Conservation (phyloP, 1,139 yeast genomes). For the Yamadazyma friedrichii region DNA sequence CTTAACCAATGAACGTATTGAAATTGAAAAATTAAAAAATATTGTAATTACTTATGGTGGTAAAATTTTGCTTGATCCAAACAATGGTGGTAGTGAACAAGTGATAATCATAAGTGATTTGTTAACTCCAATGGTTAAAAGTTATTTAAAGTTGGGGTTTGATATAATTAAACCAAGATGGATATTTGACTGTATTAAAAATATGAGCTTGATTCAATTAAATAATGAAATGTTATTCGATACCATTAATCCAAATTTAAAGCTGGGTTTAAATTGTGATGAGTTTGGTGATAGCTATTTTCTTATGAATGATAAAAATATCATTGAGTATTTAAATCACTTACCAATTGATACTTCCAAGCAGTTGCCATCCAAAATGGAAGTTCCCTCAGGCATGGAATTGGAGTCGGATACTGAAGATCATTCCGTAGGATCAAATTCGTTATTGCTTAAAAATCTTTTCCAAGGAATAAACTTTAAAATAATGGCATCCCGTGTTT, state of each 20-base stretch:
- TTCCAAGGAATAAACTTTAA: slow-evolving; percentile 10
- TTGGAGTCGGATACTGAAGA: too few relatives aligned
- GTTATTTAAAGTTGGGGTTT: slow-evolving; percentile 44
- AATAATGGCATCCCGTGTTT: slow-evolving; percentile 7
- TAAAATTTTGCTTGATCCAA: slow-evolving; percentile 19
- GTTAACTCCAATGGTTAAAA: slow-evolving; percentile 43
- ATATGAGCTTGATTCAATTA: slow-evolving; percentile 42
- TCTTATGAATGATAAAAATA: slow-evolving; percentile 7
- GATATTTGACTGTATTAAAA: slow-evolving; percentile 64
- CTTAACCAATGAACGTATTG: slow-evolving; percentile 28
- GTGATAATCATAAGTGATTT: slow-evolving; percentile 48
- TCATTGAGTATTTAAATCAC: neutral
- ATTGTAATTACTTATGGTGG: slow-evolving; percentile 56
- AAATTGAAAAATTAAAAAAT: slow-evolving; percentile 32
- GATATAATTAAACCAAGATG: slow-evolving; percentile 69
- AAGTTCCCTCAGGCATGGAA: neutral
- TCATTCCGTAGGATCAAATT: too few relatives aligned
- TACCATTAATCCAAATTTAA: slow-evolving; percentile 11
- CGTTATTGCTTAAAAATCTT: slow-evolving; percentile 2
- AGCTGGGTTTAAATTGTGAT: slow-evolving; percentile 27
- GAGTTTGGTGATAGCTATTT: slow-evolving; percentile 54
- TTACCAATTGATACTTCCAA: neutral
- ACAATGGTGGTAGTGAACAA: slow-evolving; percentile 16
- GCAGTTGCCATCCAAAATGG: neutral
- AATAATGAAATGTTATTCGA: slow-evolving; percentile 60